Evolutionary conservation across 208 protist species (phyloP).

Genomic region (Strigomonas oncopelti): DNA sequence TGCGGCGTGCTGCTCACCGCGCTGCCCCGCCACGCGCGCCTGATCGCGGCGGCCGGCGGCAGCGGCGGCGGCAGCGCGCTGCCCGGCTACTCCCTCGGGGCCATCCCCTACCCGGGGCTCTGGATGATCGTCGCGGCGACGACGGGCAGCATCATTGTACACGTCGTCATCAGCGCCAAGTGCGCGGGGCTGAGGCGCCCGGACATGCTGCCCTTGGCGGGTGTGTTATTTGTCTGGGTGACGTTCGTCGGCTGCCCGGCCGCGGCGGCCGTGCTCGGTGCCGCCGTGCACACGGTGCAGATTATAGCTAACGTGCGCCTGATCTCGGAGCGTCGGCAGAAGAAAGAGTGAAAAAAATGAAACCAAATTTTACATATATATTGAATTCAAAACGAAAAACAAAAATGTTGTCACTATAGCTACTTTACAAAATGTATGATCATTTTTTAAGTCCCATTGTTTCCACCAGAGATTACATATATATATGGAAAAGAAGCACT

Average conservation of each 20-base stretch:
- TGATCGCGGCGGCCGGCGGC: conserved; percentile 17
- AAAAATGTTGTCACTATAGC: no score
- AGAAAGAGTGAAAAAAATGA: conserved; percentile 2
- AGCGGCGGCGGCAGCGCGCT: conserved; percentile 21
- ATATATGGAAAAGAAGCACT: no score
- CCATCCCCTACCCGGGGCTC: conserved; percentile 73
- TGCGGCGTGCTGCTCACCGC: conserved; percentile 39
- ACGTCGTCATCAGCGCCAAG: conserved; percentile 74
- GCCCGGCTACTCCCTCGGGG: conserved; percentile 50
- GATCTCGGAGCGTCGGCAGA: conserved; percentile 19
- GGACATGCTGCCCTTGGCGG: conserved; percentile 44
- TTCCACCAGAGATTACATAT: no score
- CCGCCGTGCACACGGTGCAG: conserved; percentile 61
- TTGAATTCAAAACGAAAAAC: no score
- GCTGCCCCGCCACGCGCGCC: conserved; percentile 39
- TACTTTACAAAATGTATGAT: background rate
- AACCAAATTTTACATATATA: background rate
- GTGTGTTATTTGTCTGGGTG: conserved; percentile 64
- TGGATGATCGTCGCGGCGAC: conserved; percentile 78
- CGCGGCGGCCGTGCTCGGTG: conserved; percentile 34
- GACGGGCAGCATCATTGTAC: conserved; percentile 70
- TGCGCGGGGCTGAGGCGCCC: conserved; percentile 44
- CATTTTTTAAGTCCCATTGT: background rate
- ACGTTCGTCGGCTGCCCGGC: conserved; percentile 49
- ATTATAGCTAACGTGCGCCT: conserved; percentile 51